phyloP scores from a whole-genome alignment of 345 rosid species.

The Heritiera fomes region DNA sequence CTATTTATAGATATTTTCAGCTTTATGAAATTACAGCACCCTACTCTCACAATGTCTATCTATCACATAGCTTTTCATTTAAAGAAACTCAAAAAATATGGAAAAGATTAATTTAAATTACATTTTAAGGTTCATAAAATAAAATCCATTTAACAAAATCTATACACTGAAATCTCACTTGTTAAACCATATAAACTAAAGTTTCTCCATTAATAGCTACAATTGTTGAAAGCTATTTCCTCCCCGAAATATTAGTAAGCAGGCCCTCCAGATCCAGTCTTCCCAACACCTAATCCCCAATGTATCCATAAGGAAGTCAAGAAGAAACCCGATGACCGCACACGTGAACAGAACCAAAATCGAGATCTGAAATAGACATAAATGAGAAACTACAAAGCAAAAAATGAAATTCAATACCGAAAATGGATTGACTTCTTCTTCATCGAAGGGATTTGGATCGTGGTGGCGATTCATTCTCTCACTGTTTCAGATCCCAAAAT shows the following conservation, averaged over 20 bases:
- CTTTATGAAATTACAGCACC: background rate
- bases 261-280: slow-evolving; percentile 1
- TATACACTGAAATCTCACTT: background rate
- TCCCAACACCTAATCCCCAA: background rate
- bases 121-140: background rate
- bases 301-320: background rate
- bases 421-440: slow-evolving; percentile 93
- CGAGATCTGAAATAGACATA: slow-evolving; percentile 33
- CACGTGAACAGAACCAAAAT: background rate
- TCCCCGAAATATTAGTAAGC: slow-evolving; percentile 4
- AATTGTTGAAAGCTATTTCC: background rate
- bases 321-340: background rate
- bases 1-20: background rate
- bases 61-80: background rate
- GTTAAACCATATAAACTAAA: background rate
- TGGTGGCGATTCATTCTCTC: slow-evolving; percentile 69
- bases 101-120: too few relatives aligned
- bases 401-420: slow-evolving; percentile 50
- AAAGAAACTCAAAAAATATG: background rate
- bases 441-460: slow-evolving; percentile 95
- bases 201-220: background rate
- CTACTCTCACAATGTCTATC: too few relatives aligned
- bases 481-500: slow-evolving; percentile 43
- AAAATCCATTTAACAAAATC: background rate
- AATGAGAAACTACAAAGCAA: background rate